Evolutionary conservation across 306 rosid genomes (phyloP).

Genomic region (Inga leiocalycina): DNA sequence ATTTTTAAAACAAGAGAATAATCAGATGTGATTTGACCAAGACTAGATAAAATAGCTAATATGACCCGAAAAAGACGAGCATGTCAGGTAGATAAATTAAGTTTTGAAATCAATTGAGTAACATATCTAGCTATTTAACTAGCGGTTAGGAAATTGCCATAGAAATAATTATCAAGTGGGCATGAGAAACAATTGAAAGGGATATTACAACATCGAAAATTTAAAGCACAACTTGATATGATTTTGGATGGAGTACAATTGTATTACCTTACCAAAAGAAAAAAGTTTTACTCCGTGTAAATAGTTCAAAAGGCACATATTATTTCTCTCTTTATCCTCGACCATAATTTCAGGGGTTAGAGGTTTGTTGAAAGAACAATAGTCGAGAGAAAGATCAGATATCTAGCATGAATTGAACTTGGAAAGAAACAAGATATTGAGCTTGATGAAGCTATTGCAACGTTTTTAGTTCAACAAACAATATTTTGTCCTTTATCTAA

Average conservation of each 20-base stretch:
- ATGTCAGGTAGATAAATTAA: not conserved
- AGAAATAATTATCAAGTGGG: not conserved
- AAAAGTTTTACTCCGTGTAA: not conserved
- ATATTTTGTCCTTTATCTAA: not conserved
- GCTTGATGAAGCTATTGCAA: not conserved
- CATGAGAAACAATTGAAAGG: constrained; percentile 1
- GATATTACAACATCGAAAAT: not conserved
- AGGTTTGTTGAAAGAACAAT: not conserved
- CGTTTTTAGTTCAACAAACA: not conserved
- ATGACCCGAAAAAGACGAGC: not conserved
- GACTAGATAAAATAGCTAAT: not conserved
- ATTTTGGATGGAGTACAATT: not conserved
- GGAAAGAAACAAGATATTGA: not conserved
- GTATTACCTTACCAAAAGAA: not conserved
- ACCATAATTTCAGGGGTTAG: not conserved
- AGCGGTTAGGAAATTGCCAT: not conserved
- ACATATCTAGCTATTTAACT: not conserved
- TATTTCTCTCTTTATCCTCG: not conserved
- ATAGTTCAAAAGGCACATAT: not conserved
- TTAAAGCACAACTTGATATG: not conserved
- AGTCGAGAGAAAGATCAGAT: not conserved
- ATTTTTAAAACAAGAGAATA: not conserved
- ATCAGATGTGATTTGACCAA: not conserved
- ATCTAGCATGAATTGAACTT: not conserved
- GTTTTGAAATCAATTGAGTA: not conserved